phyloP scores from a whole-genome alignment of 108 stramenopile species.

The Chaetoceros muelleri region DNA sequence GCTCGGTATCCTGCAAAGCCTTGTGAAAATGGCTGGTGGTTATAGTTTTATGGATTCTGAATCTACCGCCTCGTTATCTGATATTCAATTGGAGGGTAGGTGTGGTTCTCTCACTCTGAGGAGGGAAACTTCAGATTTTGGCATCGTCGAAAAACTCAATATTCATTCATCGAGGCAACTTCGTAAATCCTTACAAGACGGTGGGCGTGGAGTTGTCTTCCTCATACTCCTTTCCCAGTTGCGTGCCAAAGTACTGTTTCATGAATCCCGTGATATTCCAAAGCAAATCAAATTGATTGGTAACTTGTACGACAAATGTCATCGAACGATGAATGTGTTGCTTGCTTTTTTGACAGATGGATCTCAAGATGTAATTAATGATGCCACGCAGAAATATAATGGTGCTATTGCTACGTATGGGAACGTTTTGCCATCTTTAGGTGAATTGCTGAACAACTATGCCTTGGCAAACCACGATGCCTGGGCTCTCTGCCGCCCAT shows the following conservation, averaged over 20 bases:
- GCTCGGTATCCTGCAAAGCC: conserved; percentile 61
- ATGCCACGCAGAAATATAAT: conserved; percentile 5
- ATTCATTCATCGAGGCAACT: conserved; percentile 31
- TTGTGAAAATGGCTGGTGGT: conserved; percentile 75
- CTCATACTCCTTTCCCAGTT: conserved; percentile 70
- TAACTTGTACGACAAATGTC: conserved; percentile 66
- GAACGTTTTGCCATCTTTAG: conserved; percentile 43
- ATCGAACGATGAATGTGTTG: conserved; percentile 56
- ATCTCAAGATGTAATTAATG: conserved; percentile 11
- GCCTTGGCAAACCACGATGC: conserved; percentile 45
- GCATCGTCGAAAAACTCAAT: conserved; percentile 66
- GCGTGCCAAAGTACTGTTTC: conserved; percentile 44
- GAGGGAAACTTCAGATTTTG: conserved; percentile 79
- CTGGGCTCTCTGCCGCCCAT: conserved; percentile 64
- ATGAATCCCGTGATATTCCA: conserved; percentile 19
- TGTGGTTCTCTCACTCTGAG: conserved; percentile 57
- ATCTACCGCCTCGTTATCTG: conserved; percentile 59
- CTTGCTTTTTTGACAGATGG: conserved; percentile 62
- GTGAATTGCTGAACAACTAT: conserved; percentile 30
- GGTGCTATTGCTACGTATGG: conserved; percentile 38
- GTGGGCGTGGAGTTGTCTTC: conserved; percentile 59
- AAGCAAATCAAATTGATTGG: conserved; percentile 71
- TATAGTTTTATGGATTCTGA: conserved; percentile 74
- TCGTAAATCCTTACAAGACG: conserved; percentile 45
- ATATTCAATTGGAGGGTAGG: conserved; percentile 61